Percentiles rank a stretch among this genome's conserved stretches.
Evolutionary conservation across 805 yeast genomes (phyloP).

Genomic region (Sporopachydermia quercuum): DNA sequence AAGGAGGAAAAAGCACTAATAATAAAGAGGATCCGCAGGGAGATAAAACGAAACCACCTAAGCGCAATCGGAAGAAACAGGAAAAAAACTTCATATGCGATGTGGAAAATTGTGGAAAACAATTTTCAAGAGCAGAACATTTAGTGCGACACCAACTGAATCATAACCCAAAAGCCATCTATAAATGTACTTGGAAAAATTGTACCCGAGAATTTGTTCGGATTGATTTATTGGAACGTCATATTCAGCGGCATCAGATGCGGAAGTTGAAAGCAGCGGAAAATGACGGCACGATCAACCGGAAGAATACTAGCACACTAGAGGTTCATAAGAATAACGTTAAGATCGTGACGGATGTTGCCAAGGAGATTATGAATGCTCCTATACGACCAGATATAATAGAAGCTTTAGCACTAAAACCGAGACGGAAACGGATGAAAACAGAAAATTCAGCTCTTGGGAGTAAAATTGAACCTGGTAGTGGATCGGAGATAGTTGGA

Average conservation of each 20-base stretch:
- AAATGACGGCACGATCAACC: not conserved
- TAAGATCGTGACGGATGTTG: not conserved
- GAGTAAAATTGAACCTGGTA: too few relatives aligned
- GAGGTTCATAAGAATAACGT: not conserved
- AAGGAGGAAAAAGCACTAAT: too few relatives aligned
- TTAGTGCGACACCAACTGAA: conserved; percentile 15
- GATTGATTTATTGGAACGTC: conserved; percentile 19
- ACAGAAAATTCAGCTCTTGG: not conserved
- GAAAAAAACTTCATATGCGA: conserved; percentile 14
- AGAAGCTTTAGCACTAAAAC: too few relatives aligned
- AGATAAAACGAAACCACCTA: too few relatives aligned
- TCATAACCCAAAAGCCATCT: conserved; percentile 20
- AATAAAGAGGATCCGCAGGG: too few relatives aligned
- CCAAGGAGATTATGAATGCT: not conserved
- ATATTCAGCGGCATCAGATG: conserved; percentile 18
- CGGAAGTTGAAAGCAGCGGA: conserved; percentile 1
- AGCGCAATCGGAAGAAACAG: not conserved
- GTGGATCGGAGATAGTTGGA: too few relatives aligned
- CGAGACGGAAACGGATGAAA: not conserved
- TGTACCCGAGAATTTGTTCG: conserved; percentile 20
- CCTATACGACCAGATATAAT: not conserved
- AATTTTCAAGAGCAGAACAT: conserved; percentile 15
- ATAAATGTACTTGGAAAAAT: conserved; percentile 17
- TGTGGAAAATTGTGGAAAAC: conserved; percentile 14
- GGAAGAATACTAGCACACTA: not conserved